These are phyloP conservation scores for Aquilaria malaccensis DNA, from an alignment of 345 rosid genomes.

Conservation along the genomic window DNA sequence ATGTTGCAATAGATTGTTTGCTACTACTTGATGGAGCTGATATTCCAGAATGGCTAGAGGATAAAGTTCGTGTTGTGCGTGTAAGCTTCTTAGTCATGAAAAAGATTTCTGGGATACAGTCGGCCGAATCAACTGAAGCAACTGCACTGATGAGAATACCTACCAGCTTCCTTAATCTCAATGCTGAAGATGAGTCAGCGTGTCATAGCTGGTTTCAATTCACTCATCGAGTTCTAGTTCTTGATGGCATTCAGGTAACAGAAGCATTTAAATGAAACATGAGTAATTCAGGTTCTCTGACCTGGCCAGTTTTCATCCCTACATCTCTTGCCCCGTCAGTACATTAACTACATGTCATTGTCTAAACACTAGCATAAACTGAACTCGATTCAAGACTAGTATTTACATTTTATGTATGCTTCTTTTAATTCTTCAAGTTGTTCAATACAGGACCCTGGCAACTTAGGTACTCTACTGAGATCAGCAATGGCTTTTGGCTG, in stretches of 20 bases:
- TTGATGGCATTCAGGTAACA: conserved; percentile 77
- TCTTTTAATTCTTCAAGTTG: conserved; percentile 17
- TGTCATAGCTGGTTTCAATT: conserved; percentile 58
- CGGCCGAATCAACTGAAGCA: conserved; percentile 70
- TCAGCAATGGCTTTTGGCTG: conserved; percentile 87
- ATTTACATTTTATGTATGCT: background rate
- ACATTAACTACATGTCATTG: too few relatives aligned
- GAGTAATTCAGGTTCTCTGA: too few relatives aligned
- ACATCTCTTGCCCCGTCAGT: too few relatives aligned
- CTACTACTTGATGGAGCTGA: conserved; percentile 51
- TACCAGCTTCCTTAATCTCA: conserved; percentile 41
- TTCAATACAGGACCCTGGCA: conserved; percentile 83
- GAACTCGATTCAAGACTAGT: too few relatives aligned
- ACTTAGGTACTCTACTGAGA: conserved; percentile 84
- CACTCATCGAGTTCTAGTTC: conserved; percentile 64
- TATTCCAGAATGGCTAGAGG: conserved; percentile 44
- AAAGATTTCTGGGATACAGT: conserved; percentile 75
- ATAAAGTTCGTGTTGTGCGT: conserved; percentile 30
- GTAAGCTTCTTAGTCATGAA: conserved; percentile 65
- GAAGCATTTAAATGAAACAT: background rate
- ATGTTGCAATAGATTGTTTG: conserved; percentile 45
- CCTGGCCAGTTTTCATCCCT: too few relatives aligned
- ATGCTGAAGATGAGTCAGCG: conserved; percentile 21
- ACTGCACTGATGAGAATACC: conserved; percentile 78
- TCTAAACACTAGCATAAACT: too few relatives aligned